Base-by-base conservation (phyloP, 2,329 filamentous ascomycete genomes). In the Xylaria polymorpha region DNA sequence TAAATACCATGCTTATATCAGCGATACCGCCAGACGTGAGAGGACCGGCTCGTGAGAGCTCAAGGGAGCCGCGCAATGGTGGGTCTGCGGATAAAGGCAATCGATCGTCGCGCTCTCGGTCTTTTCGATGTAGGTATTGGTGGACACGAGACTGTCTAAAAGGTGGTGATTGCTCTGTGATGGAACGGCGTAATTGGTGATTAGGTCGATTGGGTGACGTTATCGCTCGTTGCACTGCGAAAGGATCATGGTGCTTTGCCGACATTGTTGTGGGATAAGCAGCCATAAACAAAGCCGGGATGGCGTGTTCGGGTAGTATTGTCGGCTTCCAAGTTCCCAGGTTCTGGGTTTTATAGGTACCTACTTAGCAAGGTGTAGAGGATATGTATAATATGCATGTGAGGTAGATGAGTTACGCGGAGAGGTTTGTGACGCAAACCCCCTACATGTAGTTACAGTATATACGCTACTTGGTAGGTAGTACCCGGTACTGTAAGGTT, bases 161-260 rank as follows among this genome's bases (percentile, higher is more conserved):
- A 25, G 86, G 85, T 43, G 84, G 83, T 29, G 85, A 81, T 61
- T 87, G 74, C 71, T 88, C 87, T 53, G 84, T 85, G 67, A 88
- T 83, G 56, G 88, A 90, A 41, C 86, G 84, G 69, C 83, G 85
- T 68, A 88, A 81, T 73, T 87, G 85, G 73, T 88, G 87, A 67
- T 83, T 83, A 29, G 82, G 77, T 25, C 80, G 79, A 57, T 74
- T 76, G 29, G 80, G 79, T 22, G 80, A 79, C 64, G 78, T 75
- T 73, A 76, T 73, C 65, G 74, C 77, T 48, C 74, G 70, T 66
- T 73, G 75, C 43, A 68, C 60, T 41, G 70, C 69, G 37, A 79
- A 76, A 66, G 71, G 73, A 66, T 77, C 79, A 76, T 78, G 76
- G 72, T 78, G 75, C 67, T 72, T 75, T 62, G 68, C 58, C 61